phyloP scores from a whole-genome alignment of 495 filamentous ascomycete genomes.

The Jackrogersella minutella region DNA sequence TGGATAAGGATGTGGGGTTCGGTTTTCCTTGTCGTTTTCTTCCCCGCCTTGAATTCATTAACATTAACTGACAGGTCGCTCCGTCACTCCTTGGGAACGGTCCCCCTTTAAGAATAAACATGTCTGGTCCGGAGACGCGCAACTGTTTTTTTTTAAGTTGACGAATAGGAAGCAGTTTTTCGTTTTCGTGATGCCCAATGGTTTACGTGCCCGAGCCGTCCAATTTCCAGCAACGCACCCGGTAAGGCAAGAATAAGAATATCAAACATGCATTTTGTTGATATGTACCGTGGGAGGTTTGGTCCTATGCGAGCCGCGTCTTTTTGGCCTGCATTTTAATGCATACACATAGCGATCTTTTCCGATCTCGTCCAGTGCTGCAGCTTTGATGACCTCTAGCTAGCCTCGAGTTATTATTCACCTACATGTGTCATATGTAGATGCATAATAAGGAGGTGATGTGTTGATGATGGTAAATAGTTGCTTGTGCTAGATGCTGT shows the following conservation, averaged over 20 bases:
- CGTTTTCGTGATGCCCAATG: slow-evolving; percentile 39
- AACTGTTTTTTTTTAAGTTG: slow-evolving; percentile 11
- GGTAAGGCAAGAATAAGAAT: slow-evolving; percentile 10
- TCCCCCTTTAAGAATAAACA: background rate
- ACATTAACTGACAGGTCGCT: slow-evolving; percentile 18
- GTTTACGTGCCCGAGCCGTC: slow-evolving; percentile 15
- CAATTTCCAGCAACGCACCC: background rate
- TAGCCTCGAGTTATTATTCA: background rate
- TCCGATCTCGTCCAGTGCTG: slow-evolving; percentile 21
- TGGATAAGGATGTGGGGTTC: slow-evolving; percentile 7
- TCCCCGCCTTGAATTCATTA: slow-evolving; percentile 18
- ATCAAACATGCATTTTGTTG: slow-evolving; percentile 18
- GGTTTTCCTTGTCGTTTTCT: slow-evolving; percentile 12
- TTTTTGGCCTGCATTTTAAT: slow-evolving; percentile 24
- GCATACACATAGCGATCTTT: slow-evolving; percentile 29
- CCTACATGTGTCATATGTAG: background rate
- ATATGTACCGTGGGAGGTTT: background rate
- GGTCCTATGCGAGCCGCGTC: slow-evolving; percentile 24
- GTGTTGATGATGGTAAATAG: slow-evolving; percentile 7
- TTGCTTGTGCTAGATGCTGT: background rate
- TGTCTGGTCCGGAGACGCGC: slow-evolving; percentile 21
- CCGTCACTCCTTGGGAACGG: slow-evolving; percentile 1
- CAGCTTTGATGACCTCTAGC: slow-evolving; percentile 6
- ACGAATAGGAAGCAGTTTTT: slow-evolving; percentile 13
- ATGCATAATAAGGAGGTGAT: background rate